Evolutionary conservation across 208 protist species (phyloP).

Genomic region (Crithidia mellificae): DNA sequence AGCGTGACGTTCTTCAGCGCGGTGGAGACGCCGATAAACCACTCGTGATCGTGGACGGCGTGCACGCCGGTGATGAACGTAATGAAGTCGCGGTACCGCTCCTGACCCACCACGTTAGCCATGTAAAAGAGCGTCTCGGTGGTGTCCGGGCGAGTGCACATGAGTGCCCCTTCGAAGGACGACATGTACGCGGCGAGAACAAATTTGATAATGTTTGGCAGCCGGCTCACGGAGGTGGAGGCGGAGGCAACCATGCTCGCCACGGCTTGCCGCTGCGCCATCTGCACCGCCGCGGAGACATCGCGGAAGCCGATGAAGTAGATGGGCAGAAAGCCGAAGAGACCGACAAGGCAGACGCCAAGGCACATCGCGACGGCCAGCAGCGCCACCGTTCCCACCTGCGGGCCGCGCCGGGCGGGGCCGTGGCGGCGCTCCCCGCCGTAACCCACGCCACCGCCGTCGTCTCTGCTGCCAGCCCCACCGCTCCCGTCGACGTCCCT

Average conservation of each 20-base stretch:
- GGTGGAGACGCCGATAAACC: not conserved
- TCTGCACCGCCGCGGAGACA: slow-evolving; percentile 27
- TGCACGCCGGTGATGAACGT: slow-evolving; percentile 18
- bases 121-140: slow-evolving; percentile 26
- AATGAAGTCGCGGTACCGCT: slow-evolving; percentile 26
- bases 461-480: too few relatives aligned
- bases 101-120: slow-evolving; percentile 29
- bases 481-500: not conserved
- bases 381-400: slow-evolving; percentile 19
- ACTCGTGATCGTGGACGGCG: not conserved
- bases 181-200: slow-evolving; percentile 6
- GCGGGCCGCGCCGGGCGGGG: not conserved
- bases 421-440: not conserved
- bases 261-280: slow-evolving; percentile 33
- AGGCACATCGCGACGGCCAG: slow-evolving; percentile 38
- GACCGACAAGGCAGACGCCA: slow-evolving; percentile 36
- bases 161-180: not conserved
- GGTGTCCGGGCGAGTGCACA: not conserved
- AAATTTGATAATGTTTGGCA: slow-evolving; percentile 22
- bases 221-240: slow-evolving; percentile 6
- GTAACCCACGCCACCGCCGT: too few relatives aligned
- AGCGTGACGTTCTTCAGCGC: slow-evolving; percentile 4
- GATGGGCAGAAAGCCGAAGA: slow-evolving; percentile 35
- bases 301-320: slow-evolving; percentile 34
- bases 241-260: slow-evolving; percentile 16